phyloP scores from a whole-genome alignment of 2,329 filamentous ascomycete genomes.

The Neopestalotiopsis clavispora region DNA sequence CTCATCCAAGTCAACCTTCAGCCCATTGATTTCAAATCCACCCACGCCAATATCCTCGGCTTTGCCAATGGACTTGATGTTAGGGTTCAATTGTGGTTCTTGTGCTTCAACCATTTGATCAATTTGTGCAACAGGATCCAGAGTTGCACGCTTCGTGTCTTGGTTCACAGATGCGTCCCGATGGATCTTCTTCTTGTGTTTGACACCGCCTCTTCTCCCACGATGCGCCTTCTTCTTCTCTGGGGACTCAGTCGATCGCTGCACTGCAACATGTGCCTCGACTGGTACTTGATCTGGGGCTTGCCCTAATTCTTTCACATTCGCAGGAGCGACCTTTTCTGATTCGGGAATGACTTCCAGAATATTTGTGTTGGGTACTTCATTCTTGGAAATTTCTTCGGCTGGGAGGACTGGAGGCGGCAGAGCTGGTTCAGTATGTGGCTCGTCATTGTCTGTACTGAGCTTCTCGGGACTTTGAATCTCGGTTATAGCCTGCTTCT shows the following conservation, averaged over 20 bases:
- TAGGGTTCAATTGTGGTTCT: slow-evolving; percentile 61
- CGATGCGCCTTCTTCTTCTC: slow-evolving; percentile 69
- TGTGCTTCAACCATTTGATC: slow-evolving; percentile 40
- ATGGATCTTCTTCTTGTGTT: slow-evolving; percentile 65
- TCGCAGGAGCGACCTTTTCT: background rate
- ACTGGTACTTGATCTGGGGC: background rate
- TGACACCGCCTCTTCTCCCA: slow-evolving; percentile 73
- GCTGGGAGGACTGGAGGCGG: background rate
- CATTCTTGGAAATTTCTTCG: background rate
- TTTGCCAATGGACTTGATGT: slow-evolving; percentile 63
- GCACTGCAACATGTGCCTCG: background rate
- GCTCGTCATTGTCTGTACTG: background rate
- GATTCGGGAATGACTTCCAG: background rate
- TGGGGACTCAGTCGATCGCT: slow-evolving; percentile 30
- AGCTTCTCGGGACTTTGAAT: slow-evolving; percentile 16
- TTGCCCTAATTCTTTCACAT: background rate
- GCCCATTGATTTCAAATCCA: slow-evolving; percentile 65
- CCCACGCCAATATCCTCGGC: slow-evolving; percentile 64
- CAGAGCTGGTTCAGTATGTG: background rate
- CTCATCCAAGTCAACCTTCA: slow-evolving; percentile 67
- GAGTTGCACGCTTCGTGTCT: slow-evolving; percentile 47
- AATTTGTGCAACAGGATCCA: slow-evolving; percentile 59
- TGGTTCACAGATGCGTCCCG: slow-evolving; percentile 55
- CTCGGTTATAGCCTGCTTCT: background rate
- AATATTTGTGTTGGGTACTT: background rate